A percentile compares a stretch with the other conserved stretches of the same genome.
These are phyloP conservation scores for Penstemon davidsonii DNA, from an alignment of 257 asterid genomes.

Conservation along the genomic window DNA sequence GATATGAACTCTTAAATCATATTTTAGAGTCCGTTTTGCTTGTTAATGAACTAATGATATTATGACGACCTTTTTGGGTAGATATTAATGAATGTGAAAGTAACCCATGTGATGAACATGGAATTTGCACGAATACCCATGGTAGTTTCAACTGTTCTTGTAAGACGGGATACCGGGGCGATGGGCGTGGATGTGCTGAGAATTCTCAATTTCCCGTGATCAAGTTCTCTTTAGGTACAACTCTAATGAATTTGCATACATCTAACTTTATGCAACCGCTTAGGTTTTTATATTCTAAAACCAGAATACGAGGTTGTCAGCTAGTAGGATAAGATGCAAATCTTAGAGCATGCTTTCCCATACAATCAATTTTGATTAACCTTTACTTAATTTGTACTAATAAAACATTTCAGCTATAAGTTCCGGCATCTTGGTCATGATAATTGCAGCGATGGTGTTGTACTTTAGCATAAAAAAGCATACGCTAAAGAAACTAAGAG, in stretches of 20 bases:
- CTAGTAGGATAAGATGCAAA: too few relatives aligned
- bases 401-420: slow-evolving; percentile 23
- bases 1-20: too few relatives aligned
- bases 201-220: slow-evolving; percentile 42
- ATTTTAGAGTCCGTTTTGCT: background rate
- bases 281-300: too few relatives aligned
- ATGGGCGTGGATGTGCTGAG: slow-evolving; percentile 49
- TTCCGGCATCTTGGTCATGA: slow-evolving; percentile 19
- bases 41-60: background rate
- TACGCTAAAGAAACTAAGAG: slow-evolving; percentile 25
- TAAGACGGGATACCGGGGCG: slow-evolving; percentile 46
- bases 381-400: too few relatives aligned
- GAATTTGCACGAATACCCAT: slow-evolving; percentile 35
- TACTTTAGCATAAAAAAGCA: slow-evolving; percentile 25
- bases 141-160: slow-evolving; percentile 54
- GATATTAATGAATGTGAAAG: slow-evolving; percentile 54
- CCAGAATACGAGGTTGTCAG: too few relatives aligned
- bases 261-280: too few relatives aligned
- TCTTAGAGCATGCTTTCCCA: too few relatives aligned
- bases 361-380: background rate
- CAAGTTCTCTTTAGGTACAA: slow-evolving; percentile 47
- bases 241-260: background rate
- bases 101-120: slow-evolving; percentile 45
- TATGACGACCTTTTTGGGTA: slow-evolving; percentile 16
- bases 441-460: slow-evolving; percentile 15